phyloP scores from a whole-genome alignment of 2,329 filamentous ascomycete genomes.

The Aureobasidium namibiae region DNA sequence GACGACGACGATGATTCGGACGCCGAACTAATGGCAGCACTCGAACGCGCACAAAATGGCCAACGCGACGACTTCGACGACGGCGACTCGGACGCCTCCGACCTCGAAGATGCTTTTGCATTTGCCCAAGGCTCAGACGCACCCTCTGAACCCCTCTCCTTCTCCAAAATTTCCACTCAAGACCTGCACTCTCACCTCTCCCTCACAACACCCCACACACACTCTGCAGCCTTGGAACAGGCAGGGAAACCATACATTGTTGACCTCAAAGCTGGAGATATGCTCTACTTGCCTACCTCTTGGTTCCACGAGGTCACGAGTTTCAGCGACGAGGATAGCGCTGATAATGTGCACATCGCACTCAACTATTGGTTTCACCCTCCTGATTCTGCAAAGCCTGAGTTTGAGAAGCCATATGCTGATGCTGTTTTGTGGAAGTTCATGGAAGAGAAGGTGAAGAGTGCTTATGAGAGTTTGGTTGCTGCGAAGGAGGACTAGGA shows the following conservation, averaged over 20 bases:
- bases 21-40: slow-evolving; percentile 3
- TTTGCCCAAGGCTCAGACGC: neutral
- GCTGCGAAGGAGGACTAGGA: neutral
- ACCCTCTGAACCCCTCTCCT: slow-evolving; percentile 10
- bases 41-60: slow-evolving; percentile 3
- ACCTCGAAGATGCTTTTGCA: neutral
- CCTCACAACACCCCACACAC: neutral
- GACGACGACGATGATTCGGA: slow-evolving; percentile 10
- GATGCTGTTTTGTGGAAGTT: neutral
- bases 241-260: slow-evolving; percentile 6
- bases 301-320: slow-evolving; percentile 10
- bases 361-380: slow-evolving; percentile 13
- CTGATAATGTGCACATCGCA: slow-evolving; percentile 3
- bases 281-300: slow-evolving; percentile 5
- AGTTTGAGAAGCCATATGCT: neutral
- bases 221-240: neutral
- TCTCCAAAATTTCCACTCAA: neutral
- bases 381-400: neutral
- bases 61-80: neutral
- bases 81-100: neutral
- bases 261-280: slow-evolving; percentile 4
- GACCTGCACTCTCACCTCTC: slow-evolving; percentile 3
- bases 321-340: neutral
- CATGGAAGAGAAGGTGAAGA: neutral
- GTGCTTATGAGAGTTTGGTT: neutral